These are phyloP conservation scores for Plantago rigida DNA, from an alignment of 305 asterid species.

Conservation along the genomic window DNA sequence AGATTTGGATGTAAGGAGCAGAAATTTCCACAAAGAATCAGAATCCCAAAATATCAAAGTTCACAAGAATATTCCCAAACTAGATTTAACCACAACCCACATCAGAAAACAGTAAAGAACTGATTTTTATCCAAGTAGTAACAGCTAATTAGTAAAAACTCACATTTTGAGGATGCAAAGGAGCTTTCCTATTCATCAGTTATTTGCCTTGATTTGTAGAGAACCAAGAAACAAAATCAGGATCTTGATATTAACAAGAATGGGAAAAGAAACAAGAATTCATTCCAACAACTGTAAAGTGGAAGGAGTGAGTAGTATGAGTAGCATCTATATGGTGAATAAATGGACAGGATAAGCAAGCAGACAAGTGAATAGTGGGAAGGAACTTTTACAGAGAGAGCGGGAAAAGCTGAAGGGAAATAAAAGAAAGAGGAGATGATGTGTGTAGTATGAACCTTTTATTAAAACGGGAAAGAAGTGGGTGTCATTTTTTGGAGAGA, in stretches of 20 bases:
- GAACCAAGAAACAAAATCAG: slow-evolving; percentile 27
- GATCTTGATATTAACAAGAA: slow-evolving; percentile 23
- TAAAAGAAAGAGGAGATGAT: slow-evolving; percentile 16
- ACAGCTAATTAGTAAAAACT: slow-evolving; percentile 10
- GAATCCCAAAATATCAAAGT: background rate
- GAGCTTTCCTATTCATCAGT: slow-evolving; percentile 47
- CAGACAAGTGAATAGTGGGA: slow-evolving; percentile 13
- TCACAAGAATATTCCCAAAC: slow-evolving; percentile 1
- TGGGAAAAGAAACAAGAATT: slow-evolving; percentile 1
- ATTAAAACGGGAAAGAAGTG: background rate
- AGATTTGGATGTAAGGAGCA: slow-evolving; percentile 4
- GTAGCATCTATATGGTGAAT: slow-evolving; percentile 10
- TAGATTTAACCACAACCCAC: background rate
- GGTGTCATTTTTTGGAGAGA: slow-evolving; percentile 2
- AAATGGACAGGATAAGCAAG: slow-evolving; percentile 9
- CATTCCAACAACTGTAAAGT: slow-evolving; percentile 17
- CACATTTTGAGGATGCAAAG: slow-evolving; percentile 56
- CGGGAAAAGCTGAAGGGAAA: slow-evolving; percentile 33
- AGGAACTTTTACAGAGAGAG: slow-evolving; percentile 28
- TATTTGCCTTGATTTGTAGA: background rate
- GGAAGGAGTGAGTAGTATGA: too few relatives aligned
- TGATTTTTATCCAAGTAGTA: background rate
- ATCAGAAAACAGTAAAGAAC: background rate
- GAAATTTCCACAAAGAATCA: slow-evolving; percentile 1
- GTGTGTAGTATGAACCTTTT: slow-evolving; percentile 8